Base-by-base conservation (phyloP, 1,284 basidiomycete genomes). In the Apiotrichum montevideense region DNA sequence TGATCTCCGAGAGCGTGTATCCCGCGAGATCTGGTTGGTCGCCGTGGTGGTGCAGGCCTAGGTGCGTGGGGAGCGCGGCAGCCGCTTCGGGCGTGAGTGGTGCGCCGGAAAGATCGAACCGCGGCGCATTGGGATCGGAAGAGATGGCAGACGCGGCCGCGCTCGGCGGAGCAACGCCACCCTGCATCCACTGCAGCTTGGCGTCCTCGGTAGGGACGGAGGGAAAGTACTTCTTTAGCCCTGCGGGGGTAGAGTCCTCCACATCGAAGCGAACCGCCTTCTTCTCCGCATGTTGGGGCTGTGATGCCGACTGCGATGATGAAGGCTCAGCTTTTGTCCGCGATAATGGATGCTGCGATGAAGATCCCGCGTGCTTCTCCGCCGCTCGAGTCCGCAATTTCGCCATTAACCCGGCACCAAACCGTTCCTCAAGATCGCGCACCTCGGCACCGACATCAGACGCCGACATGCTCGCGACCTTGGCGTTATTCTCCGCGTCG, bases 211-310 rank as follows among this genome's bases (percentile, higher is more conserved):
- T 57, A 4, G 77, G 72, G 49, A 79, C 83, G 56, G 83, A 75
- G 0, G 93, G 90, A 71, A 97, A 97, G 79, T 86, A 97, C 39
- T 85, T 84, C 35, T 89, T 86, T 63, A 95, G 93, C 63, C 87
- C 82, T 9, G 51, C 35, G 0, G 86, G 85, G 5, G 87, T 88
- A 67, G 87, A 84, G 57, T 87, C 85, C 4, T 79, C 78, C 35
- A 81, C 39, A 13, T 55, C 47, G 55, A 62, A 62, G 14, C 54
- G 60, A 6, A 62, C 60, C 3, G 11, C 21, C 46, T 49, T 48
- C 32, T 43, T 40, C 29, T 46, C 32, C 43, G 56, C 41, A 10
- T 6, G 41, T 6, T 8, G 11, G 6, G 41, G 6, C 46, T 51
- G 3, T 15, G n/a, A 5, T 35, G 46, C 8, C 21, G 35, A 14